Evolutionary conservation across 441 rosid species (phyloP), one percentile per base, ranked within the genome.

Genomic region (Croton laevigatus): DNA sequence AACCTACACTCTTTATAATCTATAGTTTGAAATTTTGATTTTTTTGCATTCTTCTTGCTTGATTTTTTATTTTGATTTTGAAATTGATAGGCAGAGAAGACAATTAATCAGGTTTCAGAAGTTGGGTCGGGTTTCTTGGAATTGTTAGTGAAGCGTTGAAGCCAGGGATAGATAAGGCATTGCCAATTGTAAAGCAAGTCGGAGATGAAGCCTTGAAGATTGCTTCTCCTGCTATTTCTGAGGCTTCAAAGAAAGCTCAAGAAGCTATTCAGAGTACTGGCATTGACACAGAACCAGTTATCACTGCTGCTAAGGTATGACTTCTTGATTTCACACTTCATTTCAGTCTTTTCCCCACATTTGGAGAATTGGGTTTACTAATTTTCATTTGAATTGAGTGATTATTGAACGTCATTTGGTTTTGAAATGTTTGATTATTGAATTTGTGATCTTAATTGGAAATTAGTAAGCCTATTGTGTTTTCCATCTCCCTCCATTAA

Each of bases 251-350:
- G 89, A 88, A 87, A 80, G 97, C 93, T 27, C 91, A 88, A 78
- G 97, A 94, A 76, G 96, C 91, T 55, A 81, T 94, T 84, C 87
- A 91, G 73, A 80, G 86, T 82, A 69, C 89, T 54, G 98, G 97
- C 72, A 37, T 94, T 80, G 90, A 94, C 71, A 62, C 92, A 7
- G 80, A 93, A 64, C 87, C 96, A 13, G 91, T 91, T 71, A 55
- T 75, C 48, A 73, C 53, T 75, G 98, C 89, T 79, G 94, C 91
- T 40, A 94, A 94, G 98, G 98, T 89, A 52, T 10, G 76, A 46
- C 13, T 17, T 34, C 34, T 59, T 34, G 38, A 20, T 64, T 44
- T 53, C 58, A 34, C 62, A 52, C 10, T 40, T 40, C 44, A 19
- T 54, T 19, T 20, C 54, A 62, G 20, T 52, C 13, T n/a, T 51